Evolutionary conservation across 1,284 basidiomycete species (phyloP), one percentile per base, ranked within the genome.

Genomic region (Heterobasidion irregulare): DNA sequence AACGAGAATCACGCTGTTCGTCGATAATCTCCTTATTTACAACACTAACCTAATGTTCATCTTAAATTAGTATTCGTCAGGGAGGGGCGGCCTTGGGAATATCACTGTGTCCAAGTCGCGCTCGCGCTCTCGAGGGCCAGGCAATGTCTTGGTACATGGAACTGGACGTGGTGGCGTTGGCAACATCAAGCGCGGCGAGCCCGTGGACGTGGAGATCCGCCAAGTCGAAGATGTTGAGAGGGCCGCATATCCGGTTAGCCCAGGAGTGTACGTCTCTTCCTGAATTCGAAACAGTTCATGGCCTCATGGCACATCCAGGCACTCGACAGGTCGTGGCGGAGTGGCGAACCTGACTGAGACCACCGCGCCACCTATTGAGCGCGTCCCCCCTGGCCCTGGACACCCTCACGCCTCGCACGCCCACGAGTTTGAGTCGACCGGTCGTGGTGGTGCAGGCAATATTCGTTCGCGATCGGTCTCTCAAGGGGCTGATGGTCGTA

Each of bases 371-470:
- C 8, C 80, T 79, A 0, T 64, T 67, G 0, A 64, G 74, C 46
- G 80, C 83, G 56, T 65, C 63, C 7, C 61, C 64, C 47, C n/a
- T 53, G 16, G 36, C 15, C 36, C 43, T 12, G 36, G 16, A 36
- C 60, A 59, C 59, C 18, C 36, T 7, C 60, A 64, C 52, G 50
- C 50, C 26, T 68, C 68, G 48, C 65, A 62, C 53, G 59, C 63
- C 16, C 56, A 58, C 8, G 68, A 67, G 3, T 68, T 67, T 47
- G 73, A 75, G 58, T 79, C 78, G 18, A 75, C 77, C 16, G 88
- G 87, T 3, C 80, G 88, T 32, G 87, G 89, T 18, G 88, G 88
- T 8, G 79, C 73, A 10, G 88, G 89, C 12, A 91, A 91, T 65
- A 82, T 89, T 54, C 79, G 78, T 43, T 72, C 76, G 16, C 70